These are phyloP conservation scores for Trichothecium roseum DNA, from an alignment of 2,329 filamentous ascomycete species.

Conservation along the genomic window DNA sequence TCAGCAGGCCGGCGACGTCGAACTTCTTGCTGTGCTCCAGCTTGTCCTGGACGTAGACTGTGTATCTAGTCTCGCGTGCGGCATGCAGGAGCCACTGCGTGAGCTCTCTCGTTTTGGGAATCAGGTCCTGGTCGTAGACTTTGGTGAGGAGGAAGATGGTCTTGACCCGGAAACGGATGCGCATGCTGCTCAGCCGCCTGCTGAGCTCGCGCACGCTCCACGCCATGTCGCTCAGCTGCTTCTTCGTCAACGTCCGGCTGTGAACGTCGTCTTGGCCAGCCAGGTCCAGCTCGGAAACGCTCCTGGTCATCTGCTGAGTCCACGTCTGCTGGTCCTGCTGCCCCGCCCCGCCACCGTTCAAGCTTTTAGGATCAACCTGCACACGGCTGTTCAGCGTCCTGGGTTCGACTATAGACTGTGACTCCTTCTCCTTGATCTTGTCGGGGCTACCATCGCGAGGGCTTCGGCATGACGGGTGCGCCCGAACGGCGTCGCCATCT, in stretches of 20 bases:
- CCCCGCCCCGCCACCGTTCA: conserved; percentile 32
- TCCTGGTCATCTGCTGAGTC: conserved; percentile 36
- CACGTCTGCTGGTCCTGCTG: conserved; percentile 48
- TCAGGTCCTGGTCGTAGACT: conserved; percentile 72
- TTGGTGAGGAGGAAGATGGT: conserved; percentile 87
- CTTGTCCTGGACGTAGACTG: conserved; percentile 73
- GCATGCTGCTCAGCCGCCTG: conserved; percentile 73
- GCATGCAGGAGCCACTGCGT: conserved; percentile 70
- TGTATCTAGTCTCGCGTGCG: conserved; percentile 57
- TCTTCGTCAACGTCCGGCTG: conserved; percentile 81
- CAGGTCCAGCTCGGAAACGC: conserved; percentile 29
- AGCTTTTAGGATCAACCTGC: conserved; percentile 26
- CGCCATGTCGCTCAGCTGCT: conserved; percentile 92
- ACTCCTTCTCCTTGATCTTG: conserved; percentile 9
- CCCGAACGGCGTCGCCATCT: conserved; percentile 15
- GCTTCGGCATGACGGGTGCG: conserved; percentile 16
- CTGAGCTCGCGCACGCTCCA: conserved; percentile 89
- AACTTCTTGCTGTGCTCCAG: conserved; percentile 64
- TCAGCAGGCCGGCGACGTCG: conserved; percentile 57
- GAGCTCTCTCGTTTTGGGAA: conserved; percentile 67
- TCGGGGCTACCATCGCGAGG: conserved; percentile 6
- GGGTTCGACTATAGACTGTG: conserved; percentile 10
- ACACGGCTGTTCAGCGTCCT: conserved; percentile 10
- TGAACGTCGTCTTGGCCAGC: conserved; percentile 27
- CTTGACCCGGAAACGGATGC: conserved; percentile 70